phyloP scores from a whole-genome alignment of 208 protist genomes.

The Porcisia deanei region DNA sequence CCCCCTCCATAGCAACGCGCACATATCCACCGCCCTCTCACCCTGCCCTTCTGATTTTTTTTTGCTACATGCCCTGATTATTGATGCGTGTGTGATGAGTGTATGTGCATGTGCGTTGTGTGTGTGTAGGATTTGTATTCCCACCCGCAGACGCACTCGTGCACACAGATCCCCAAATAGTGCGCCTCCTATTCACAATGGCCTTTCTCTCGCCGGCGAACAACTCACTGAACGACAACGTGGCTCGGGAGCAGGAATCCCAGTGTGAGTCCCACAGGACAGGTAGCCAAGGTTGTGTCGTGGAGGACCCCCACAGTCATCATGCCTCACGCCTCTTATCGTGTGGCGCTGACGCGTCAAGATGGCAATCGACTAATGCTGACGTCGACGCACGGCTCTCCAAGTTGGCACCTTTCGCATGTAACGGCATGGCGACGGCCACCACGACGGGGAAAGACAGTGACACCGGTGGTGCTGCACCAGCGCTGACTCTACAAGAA shows the following conservation, averaged over 20 bases:
- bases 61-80: no score
- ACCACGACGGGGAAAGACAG: not conserved
- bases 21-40: no score
- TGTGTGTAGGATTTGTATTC: no score
- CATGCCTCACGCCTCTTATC: not conserved
- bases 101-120: no score
- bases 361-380: not conserved
- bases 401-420: not conserved
- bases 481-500: no score
- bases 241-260: not conserved
- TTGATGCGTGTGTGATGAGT: no score
- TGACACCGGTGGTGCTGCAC: not conserved
- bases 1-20: no score
- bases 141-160: not conserved
- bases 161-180: not conserved
- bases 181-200: not conserved
- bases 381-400: slow-evolving; percentile 11
- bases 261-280: not conserved
- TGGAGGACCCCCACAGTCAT: slow-evolving; percentile 12
- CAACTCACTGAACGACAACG: not conserved
- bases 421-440: not conserved
- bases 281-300: slow-evolving; percentile 6
- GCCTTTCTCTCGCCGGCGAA: not conserved
- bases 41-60: no score
- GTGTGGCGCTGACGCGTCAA: not conserved